A percentile compares a stretch with the other conserved stretches of the same genome.
Conservation (phyloP, 495 filamentous ascomycete genomes). For the Trichoderma orchidacearum region DNA sequence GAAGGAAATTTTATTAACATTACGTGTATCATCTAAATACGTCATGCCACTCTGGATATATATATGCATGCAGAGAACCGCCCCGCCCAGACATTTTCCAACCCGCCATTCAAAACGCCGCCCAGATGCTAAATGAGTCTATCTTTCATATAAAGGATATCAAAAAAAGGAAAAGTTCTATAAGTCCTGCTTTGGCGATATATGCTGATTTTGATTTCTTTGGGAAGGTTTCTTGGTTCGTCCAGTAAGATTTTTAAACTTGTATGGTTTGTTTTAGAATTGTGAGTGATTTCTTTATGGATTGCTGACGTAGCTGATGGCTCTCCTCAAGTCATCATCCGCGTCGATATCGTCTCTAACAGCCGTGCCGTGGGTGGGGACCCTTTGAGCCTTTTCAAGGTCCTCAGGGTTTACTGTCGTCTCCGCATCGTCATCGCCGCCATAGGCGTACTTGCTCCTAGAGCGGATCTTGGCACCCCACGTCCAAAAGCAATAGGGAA, state of each 20-base stretch:
- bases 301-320: constrained; percentile 28
- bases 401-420: constrained; percentile 6
- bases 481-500: constrained; percentile 65
- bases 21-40: no score
- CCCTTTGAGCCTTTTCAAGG: constrained; percentile 12
- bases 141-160: background rate
- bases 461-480: constrained; percentile 56
- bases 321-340: constrained; percentile 20
- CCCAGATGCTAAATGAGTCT: background rate
- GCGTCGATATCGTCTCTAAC: constrained; percentile 11
- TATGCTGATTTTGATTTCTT: background rate
- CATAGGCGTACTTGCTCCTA: constrained; percentile 52
- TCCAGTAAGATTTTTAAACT: background rate
- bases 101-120: background rate
- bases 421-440: constrained; percentile 22
- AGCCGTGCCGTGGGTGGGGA: constrained; percentile 7
- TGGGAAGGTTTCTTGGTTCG: background rate
- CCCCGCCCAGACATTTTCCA: background rate
- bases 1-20: background rate
- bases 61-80: background rate
- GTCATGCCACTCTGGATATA: no score
- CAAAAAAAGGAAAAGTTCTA: no score
- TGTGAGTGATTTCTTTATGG: constrained; percentile 13
- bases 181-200: background rate
- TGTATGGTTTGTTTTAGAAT: background rate